Base-by-base conservation (phyloP, 768 basidiomycete species). In the Collybiopsis luxurians region DNA sequence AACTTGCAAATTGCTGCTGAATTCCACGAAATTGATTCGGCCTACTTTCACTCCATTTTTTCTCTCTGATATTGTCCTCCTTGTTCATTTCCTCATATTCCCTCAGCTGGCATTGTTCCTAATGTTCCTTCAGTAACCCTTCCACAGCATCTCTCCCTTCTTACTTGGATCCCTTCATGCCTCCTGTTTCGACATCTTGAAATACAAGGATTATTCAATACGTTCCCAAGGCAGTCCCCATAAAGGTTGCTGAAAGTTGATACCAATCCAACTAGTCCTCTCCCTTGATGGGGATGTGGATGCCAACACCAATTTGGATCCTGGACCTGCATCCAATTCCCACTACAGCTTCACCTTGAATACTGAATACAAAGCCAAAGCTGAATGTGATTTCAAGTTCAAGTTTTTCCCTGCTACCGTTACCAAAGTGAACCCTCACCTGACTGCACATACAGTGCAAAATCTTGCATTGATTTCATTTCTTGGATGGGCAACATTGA, bases 21-120 rank as follows among this genome's bases (percentile, higher is more conserved):
- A 66, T 89, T 96, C 60, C 80, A 85, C 34, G 92, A 95, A 71
- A 80, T 90, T 30, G 93, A 95, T 60, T 90, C 89, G 1, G 92
- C 4, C 63, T 90, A 0, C 64, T 86, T 0, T 85, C 85, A 2
- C 76, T 93, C 21, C 77, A 67, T 15, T 57, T 89, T 3, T 79
- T 83, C 56, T 67, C 82, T 30, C 57, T 21, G 24, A 21, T 15
- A 27, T 46, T 34, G 3, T n/a, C 12, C n/a, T 26, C 15, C 21
- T 21, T 31, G 28, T 21, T 34, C 15, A 17, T 11, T 12, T 21
- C 17, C 31, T 6, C 12, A n/a, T 4, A 17, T 42, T n/a, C 45
- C 43, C n/a, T 17, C 21, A n/a, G 11, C 11, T 9, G 34, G 21
- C 36, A 55, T 49, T 19, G 55, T 63, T 21, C 48, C 53, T 23